Evolutionary conservation across 306 rosid genomes (phyloP).

Genomic region (Betula pendula): DNA sequence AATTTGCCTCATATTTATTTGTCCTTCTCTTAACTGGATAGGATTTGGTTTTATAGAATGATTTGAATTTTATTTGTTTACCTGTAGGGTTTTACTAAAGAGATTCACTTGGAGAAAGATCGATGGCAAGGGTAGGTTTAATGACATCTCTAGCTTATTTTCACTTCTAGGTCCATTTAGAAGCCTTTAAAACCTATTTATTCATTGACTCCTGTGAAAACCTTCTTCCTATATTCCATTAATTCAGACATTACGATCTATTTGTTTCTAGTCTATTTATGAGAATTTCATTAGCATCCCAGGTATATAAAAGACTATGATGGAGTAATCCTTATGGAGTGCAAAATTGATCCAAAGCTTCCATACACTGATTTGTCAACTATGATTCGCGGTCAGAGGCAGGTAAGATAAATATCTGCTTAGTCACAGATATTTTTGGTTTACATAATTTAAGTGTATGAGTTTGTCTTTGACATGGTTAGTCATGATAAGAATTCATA

Average conservation of each 20-base stretch:
- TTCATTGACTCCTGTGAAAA: slow-evolving; percentile 9
- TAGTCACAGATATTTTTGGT: slow-evolving; percentile 19
- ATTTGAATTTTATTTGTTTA: slow-evolving; percentile 23
- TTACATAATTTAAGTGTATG: background rate
- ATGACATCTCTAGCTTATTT: slow-evolving; percentile 20
- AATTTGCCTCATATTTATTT: background rate
- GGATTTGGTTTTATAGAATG: slow-evolving; percentile 14
- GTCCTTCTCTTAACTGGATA: background rate
- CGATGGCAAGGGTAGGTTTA: slow-evolving; percentile 94
- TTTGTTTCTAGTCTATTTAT: slow-evolving; percentile 7
- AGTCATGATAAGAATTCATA: background rate
- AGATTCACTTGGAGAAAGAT: slow-evolving; percentile 94
- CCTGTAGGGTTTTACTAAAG: slow-evolving; percentile 92
- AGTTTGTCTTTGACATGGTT: background rate
- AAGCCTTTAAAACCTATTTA: background rate
- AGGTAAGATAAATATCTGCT: slow-evolving; percentile 46
- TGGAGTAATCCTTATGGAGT: slow-evolving; percentile 97
- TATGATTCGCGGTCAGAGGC: slow-evolving; percentile 93
- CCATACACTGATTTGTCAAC: slow-evolving; percentile 89
- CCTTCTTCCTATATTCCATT: background rate
- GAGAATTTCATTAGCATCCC: slow-evolving; percentile 27
- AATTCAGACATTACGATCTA: background rate
- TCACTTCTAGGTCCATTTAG: slow-evolving; percentile 21
- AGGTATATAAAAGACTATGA: slow-evolving; percentile 98
- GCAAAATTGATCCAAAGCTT: slow-evolving; percentile 93